These are phyloP conservation scores for Elsinoe fawcettii DNA, from an alignment of 2,329 filamentous ascomycete genomes.

Conservation along the genomic window DNA sequence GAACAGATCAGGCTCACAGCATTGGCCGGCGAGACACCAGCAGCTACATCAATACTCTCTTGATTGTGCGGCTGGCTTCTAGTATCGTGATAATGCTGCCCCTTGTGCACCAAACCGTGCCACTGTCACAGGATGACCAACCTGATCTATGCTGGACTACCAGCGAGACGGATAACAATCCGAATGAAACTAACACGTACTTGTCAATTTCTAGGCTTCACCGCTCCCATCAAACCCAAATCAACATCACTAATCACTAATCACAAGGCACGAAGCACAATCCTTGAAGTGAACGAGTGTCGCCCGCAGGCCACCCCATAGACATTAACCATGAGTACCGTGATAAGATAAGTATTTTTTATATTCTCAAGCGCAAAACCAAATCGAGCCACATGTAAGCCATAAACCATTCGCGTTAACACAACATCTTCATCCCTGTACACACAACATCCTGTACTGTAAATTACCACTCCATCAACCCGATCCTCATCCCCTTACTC, in stretches of 20 bases:
- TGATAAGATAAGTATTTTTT: not conserved
- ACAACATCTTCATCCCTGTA: constrained; percentile 1
- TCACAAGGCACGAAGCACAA: not conserved
- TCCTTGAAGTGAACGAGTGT: constrained; percentile 8
- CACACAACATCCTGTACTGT: not conserved
- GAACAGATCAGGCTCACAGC: too few relatives aligned
- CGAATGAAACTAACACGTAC: too few relatives aligned
- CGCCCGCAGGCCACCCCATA: constrained; percentile 8
- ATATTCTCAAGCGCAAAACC: not conserved
- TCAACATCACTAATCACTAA: not conserved
- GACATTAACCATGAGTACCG: constrained; percentile 9
- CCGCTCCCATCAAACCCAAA: too few relatives aligned
- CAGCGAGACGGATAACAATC: too few relatives aligned
- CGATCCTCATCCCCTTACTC: not conserved
- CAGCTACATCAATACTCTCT: too few relatives aligned
- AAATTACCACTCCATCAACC: constrained; percentile 6
- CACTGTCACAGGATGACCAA: too few relatives aligned
- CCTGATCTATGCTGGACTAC: too few relatives aligned
- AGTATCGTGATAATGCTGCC: too few relatives aligned
- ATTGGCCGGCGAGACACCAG: too few relatives aligned
- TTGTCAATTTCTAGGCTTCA: too few relatives aligned
- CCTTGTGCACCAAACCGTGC: too few relatives aligned
- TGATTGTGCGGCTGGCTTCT: too few relatives aligned
- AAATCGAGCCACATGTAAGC: not conserved
- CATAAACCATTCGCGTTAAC: not conserved